phyloP scores from a whole-genome alignment of 306 rosid genomes.

The Cucumis melo region DNA sequence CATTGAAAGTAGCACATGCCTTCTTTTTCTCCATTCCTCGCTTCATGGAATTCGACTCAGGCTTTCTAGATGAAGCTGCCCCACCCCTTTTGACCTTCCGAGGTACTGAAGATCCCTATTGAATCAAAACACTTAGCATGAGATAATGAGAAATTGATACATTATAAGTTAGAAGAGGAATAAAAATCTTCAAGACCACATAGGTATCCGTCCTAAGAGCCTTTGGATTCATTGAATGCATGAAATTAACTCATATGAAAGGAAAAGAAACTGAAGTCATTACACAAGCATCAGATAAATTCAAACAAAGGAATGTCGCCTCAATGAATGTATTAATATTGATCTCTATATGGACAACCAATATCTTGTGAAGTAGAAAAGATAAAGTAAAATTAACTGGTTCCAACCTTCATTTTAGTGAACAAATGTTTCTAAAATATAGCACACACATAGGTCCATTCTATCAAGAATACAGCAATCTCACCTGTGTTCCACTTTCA shows the following conservation, averaged over 20 bases:
- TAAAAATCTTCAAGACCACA: background rate
- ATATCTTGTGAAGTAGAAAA: background rate
- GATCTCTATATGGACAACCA: background rate
- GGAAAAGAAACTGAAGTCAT: background rate
- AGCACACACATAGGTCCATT: background rate
- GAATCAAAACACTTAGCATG: constrained; percentile 2
- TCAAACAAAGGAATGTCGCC: background rate
- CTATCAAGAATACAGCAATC: background rate
- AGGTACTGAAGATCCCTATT: constrained; percentile 50
- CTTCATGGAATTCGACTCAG: constrained; percentile 33
- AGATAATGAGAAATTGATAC: constrained; percentile 2
- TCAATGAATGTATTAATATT: background rate
- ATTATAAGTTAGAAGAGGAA: background rate
- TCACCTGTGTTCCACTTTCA: constrained; percentile 60
- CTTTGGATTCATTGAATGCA: background rate
- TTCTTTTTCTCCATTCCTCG: constrained; percentile 75
- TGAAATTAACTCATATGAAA: background rate
- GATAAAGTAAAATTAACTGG: background rate
- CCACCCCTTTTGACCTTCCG: constrained; percentile 60
- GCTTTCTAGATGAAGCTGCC: constrained; percentile 42
- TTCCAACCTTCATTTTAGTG: background rate
- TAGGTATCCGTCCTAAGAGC: background rate
- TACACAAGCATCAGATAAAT: background rate
- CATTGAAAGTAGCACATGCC: constrained; percentile 22
- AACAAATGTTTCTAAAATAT: background rate